These are phyloP conservation scores for Selaginella moellendorffii DNA, from an alignment of 75 land plant species.

Conservation along the genomic window DNA sequence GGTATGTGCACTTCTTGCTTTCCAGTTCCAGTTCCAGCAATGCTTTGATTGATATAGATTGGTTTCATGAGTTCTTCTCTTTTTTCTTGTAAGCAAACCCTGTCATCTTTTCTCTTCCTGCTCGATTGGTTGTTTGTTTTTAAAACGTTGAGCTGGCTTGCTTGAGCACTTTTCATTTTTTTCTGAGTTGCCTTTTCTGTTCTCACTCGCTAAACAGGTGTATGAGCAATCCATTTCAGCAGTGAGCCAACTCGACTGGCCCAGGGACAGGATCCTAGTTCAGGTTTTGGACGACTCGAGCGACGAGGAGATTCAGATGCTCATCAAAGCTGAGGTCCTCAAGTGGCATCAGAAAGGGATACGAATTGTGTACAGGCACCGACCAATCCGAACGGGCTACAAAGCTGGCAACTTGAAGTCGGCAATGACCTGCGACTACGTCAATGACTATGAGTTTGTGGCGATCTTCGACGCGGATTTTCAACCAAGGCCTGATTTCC, in stretches of 20 bases:
- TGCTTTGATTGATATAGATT: too few relatives aligned
- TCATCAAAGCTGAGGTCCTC: slow-evolving; percentile 50
- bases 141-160: too few relatives aligned
- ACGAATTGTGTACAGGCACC: slow-evolving; percentile 47
- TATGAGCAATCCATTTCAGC: slow-evolving; percentile 65
- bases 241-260: slow-evolving; percentile 60
- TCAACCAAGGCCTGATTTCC: slow-evolving; percentile 52
- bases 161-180: too few relatives aligned
- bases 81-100: too few relatives aligned
- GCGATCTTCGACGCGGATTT: slow-evolving; percentile 75
- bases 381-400: slow-evolving; percentile 41
- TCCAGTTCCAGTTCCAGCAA: too few relatives aligned
- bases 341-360: slow-evolving; percentile 47
- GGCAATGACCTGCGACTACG: slow-evolving; percentile 57
- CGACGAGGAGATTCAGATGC: slow-evolving; percentile 32
- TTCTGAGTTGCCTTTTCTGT: too few relatives aligned
- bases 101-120: too few relatives aligned
- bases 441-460: slow-evolving; percentile 66
- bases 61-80: too few relatives aligned
- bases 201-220: too few relatives aligned
- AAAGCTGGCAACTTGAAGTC: slow-evolving; percentile 76
- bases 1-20: slow-evolving; percentile 21
- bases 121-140: too few relatives aligned
- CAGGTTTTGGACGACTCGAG: slow-evolving; percentile 74
- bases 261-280: slow-evolving; percentile 36